Evolutionary conservation across 306 rosid genomes (phyloP).

Genomic region (Pueraria montana): DNA sequence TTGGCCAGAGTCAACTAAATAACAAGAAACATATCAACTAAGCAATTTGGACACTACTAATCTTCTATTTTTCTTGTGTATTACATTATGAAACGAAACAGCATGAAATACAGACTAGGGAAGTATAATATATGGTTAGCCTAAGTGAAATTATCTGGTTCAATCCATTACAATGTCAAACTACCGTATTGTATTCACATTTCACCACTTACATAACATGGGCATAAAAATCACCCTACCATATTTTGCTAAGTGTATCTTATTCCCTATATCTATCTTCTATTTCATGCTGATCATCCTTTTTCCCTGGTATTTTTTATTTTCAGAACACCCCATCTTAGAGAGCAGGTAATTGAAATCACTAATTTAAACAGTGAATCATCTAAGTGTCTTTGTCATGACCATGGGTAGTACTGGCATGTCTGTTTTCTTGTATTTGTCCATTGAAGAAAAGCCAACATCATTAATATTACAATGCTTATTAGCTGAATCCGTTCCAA

Average conservation of each 20-base stretch:
- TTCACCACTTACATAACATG: not conserved
- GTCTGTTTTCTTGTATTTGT: not conserved
- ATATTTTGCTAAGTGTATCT: constrained; percentile 34
- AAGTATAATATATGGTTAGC: too few relatives aligned
- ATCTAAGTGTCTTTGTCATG: not conserved
- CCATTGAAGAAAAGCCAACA: not conserved
- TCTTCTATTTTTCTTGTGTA: too few relatives aligned
- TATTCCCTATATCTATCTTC: constrained; percentile 41
- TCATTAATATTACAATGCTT: constrained; percentile 49
- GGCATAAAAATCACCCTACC: not conserved
- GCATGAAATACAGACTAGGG: too few relatives aligned
- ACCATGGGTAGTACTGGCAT: not conserved
- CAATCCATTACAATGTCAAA: not conserved
- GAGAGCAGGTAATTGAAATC: not conserved
- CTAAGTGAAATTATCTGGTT: not conserved
- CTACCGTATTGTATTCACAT: not conserved
- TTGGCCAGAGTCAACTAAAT: too few relatives aligned
- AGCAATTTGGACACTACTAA: too few relatives aligned
- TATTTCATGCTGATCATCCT: constrained; percentile 27
- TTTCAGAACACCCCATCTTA: not conserved
- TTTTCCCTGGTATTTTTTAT: not conserved
- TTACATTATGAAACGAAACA: too few relatives aligned
- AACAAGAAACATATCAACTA: too few relatives aligned
- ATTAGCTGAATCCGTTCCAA: constrained; percentile 52
- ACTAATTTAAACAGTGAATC: not conserved